These are phyloP conservation scores for Scheffersomyces parashehatae DNA, from an alignment of 1,139 yeast genomes.

Conservation along the genomic window DNA sequence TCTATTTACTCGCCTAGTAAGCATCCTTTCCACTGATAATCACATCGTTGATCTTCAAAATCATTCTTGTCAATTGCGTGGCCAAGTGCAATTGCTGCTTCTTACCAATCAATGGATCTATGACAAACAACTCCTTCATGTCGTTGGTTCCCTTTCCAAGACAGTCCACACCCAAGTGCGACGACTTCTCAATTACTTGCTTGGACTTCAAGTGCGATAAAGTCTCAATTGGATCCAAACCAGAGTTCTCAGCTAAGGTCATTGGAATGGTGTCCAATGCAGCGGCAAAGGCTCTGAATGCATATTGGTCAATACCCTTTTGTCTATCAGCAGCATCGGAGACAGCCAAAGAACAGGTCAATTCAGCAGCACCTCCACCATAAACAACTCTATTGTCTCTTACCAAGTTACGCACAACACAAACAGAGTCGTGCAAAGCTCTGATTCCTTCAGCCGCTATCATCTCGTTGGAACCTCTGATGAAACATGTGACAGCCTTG, in stretches of 20 bases:
- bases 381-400: conserved; percentile 92
- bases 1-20: conserved; percentile 32
- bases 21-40: conserved; percentile 89
- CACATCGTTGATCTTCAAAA: conserved; percentile 92
- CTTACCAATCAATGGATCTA: conserved; percentile 96
- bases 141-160: conserved; percentile 83
- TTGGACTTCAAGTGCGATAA: conserved; percentile 80
- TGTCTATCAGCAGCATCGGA: conserved; percentile 90
- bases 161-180: conserved; percentile 91
- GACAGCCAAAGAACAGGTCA: conserved; percentile 89
- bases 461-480: conserved; percentile 97
- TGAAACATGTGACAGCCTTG: conserved; percentile 88
- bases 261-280: conserved; percentile 93
- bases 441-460: conserved; percentile 95
- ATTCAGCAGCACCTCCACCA: conserved; percentile 99
- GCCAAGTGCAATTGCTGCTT: conserved; percentile 94
- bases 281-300: conserved; percentile 89
- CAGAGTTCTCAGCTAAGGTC: conserved; percentile 96
- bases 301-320: conserved; percentile 95
- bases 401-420: conserved; percentile 95
- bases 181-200: conserved; percentile 71
- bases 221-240: conserved; percentile 90
- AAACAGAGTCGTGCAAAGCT: conserved; percentile 93
- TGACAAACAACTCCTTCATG: conserved; percentile 92
- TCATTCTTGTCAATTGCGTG: conserved; percentile 96